A percentile compares a stretch with the other conserved stretches of the same genome.
phyloP scores from a whole-genome alignment of 192 early-diverging fungal species.

The Backusella morwellensis region DNA sequence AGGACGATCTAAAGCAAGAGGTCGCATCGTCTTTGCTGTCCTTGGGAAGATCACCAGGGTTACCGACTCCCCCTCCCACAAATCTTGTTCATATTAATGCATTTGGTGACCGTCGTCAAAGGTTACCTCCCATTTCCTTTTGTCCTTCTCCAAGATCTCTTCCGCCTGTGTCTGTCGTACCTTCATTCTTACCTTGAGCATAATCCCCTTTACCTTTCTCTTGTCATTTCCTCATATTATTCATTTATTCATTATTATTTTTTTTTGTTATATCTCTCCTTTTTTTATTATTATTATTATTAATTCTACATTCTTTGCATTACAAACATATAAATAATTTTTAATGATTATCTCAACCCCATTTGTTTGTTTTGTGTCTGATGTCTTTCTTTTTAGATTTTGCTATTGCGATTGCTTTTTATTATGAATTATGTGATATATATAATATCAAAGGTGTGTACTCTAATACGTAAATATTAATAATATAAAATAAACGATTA shows the following conservation, averaged over 20 bases:
- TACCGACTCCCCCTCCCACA: not conserved
- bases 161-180: not conserved
- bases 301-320: constrained; percentile 2
- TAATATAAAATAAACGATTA: not conserved
- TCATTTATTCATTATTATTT: not conserved
- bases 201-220: not conserved
- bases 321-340: not conserved
- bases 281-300: not conserved
- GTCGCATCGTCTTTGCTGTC: constrained; percentile 24
- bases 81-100: not conserved
- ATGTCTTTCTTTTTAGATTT: not conserved
- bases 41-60: not conserved
- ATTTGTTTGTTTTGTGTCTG: not conserved
- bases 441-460: no score
- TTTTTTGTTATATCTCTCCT: not conserved
- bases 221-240: not conserved
- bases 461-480: no score
- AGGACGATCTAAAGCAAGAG: constrained; percentile 6
- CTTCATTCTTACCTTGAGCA: constrained; percentile 7
- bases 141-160: not conserved
- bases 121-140: not conserved
- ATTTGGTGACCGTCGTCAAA: not conserved
- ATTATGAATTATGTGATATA: no score
- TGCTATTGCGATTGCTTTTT: no score
- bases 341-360: not conserved